Evolutionary conservation across 257 asterid genomes (phyloP), one percentile per base, ranked within the genome.

Genomic region (Leptodermis oblonga): DNA sequence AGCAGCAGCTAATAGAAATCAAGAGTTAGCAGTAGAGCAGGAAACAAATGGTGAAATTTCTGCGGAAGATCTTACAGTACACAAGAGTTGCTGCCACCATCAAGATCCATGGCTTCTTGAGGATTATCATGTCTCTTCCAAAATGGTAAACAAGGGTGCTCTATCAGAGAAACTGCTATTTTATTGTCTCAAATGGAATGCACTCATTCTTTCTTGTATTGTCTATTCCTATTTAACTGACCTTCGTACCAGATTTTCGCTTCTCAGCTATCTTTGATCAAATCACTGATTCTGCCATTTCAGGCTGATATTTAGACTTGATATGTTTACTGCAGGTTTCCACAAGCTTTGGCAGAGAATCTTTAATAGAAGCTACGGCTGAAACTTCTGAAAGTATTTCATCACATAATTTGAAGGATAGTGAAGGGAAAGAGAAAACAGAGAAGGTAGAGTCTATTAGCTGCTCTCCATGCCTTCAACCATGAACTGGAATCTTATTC

Each of bases 1-100:
- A 64, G 73, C 48, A 68, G 67, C 77, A 41, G 78, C 75, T 73
- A 87, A 75, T 76, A 74, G 76, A 68, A 73, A 68, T 69, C 71
- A 73, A 71, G 68, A 77, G 53, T 33, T 77, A 67, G 62, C 68
- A 12, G 41, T 73, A 23, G 68, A 78, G 37, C 62, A 55, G 17
- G 71, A 67, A 48, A 46, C 56, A 75, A 43, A 37, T 62, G 58
- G 67, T 56, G 63, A 51, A 62, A 46, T 51, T 62, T 65, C 68
- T 70, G 71, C 67, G 59, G 67, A n/a, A 53, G 48, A 64, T 65
- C 33, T 51, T n/a, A n/a, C n/a, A 36, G 68, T 62, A 45, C 71
- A 81, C 68, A 26, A 51, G 48, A 73, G 75, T 34, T 33, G 18
- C 66, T 61, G 28, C 28, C 26, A 34, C 17, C 3, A 33, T 81